These are phyloP conservation scores for Hemileia vastatrix DNA, from an alignment of 1,284 basidiomycete genomes.

Conservation along the genomic window DNA sequence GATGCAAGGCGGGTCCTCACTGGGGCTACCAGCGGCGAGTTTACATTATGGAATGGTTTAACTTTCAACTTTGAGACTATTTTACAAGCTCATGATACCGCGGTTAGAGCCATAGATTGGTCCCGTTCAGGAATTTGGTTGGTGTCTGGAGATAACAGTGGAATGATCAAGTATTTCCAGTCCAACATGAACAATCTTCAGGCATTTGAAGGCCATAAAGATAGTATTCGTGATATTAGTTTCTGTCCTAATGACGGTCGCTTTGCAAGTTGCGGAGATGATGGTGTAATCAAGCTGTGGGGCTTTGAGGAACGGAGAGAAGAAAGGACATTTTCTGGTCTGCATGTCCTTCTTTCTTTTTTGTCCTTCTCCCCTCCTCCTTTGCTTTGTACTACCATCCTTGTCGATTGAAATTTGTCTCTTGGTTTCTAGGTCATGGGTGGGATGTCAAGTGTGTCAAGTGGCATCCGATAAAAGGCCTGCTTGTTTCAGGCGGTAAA, in stretches of 20 bases:
- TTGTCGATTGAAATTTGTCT: background rate
- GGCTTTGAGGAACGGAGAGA: constrained; percentile 81
- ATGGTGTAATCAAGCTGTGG: constrained; percentile 89
- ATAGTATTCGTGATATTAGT: constrained; percentile 69
- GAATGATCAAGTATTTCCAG: constrained; percentile 96
- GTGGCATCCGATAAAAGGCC: constrained; percentile 94
- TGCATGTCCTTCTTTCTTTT: constrained; percentile 27
- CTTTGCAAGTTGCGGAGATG: constrained; percentile 90
- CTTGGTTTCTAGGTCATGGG: constrained; percentile 60
- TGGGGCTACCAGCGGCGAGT: constrained; percentile 91
- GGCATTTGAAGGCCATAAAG: constrained; percentile 69
- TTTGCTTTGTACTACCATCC: background rate
- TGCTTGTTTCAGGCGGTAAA: constrained; percentile 87
- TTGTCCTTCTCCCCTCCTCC: background rate
- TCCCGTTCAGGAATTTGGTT: constrained; percentile 83
- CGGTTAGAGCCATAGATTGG: constrained; percentile 80
- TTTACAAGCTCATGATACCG: constrained; percentile 79
- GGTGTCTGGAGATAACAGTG: constrained; percentile 82
- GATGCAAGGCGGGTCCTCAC: constrained; percentile 86
- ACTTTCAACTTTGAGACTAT: constrained; percentile 99
- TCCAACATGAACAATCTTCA: constrained; percentile 98
- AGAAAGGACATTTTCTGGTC: constrained; percentile 74
- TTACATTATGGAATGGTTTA: constrained; percentile 96
- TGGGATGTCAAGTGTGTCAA: constrained; percentile 99
- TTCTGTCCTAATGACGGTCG: constrained; percentile 84